phyloP scores from a whole-genome alignment of 768 basidiomycete species.

The Termitomyces sp. region DNA sequence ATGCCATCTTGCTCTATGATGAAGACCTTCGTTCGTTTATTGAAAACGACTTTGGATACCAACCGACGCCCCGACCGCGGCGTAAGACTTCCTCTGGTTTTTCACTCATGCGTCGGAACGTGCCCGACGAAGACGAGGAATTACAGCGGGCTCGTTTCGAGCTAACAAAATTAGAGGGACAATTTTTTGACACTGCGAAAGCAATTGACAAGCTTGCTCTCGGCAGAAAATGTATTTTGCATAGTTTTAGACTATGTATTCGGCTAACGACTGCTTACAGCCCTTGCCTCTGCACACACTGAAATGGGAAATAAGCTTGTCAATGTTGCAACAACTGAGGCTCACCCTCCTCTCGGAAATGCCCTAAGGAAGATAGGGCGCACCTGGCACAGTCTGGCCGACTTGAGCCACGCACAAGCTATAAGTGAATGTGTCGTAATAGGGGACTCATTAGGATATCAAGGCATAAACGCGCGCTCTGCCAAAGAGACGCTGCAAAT shows the following conservation, averaged over 20 bases:
- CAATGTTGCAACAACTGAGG: constrained; percentile 84
- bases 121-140: constrained; percentile 93
- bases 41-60: constrained; percentile 97
- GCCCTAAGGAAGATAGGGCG: constrained; percentile 85
- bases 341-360: constrained; percentile 76
- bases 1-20: constrained; percentile 80
- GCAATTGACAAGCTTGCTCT: constrained; percentile 83
- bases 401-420: constrained; percentile 85
- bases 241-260: background rate
- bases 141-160: constrained; percentile 87
- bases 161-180: constrained; percentile 84
- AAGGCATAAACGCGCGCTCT: constrained; percentile 93
- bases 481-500: constrained; percentile 93
- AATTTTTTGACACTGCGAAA: constrained; percentile 90
- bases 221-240: constrained; percentile 62
- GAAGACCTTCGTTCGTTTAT: constrained; percentile 94
- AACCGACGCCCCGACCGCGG: constrained; percentile 71
- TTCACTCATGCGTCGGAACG: constrained; percentile 67
- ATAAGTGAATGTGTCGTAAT: constrained; percentile 93
- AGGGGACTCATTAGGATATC: constrained; percentile 95
- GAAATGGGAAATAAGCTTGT: constrained; percentile 94
- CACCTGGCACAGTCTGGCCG: constrained; percentile 81
- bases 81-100: constrained; percentile 73
- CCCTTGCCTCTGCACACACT: constrained; percentile 68
- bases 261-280: constrained; percentile 30